Evolutionary conservation across 1,139 yeast genomes (phyloP).

Genomic region (Pneumocystis canis): DNA sequence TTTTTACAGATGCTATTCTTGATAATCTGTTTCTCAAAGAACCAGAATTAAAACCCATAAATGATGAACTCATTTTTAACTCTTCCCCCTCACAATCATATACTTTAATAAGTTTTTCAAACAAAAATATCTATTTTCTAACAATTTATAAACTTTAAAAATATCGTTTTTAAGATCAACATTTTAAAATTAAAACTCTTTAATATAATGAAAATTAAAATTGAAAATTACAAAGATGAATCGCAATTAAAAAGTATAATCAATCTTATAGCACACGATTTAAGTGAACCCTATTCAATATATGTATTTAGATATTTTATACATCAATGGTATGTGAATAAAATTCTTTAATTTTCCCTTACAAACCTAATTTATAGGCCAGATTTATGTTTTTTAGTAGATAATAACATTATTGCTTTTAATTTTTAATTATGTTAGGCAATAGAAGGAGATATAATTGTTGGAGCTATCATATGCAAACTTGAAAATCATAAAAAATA

Average conservation of each 20-base stretch:
- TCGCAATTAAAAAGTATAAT: constrained; percentile 17
- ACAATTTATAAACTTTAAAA: not conserved
- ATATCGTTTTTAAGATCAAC: not conserved
- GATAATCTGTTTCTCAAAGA: not conserved
- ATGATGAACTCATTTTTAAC: not conserved
- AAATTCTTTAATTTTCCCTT: not conserved
- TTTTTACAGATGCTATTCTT: not conserved
- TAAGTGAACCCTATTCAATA: constrained; percentile 60
- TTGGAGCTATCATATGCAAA: constrained; percentile 78
- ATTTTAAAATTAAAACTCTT: not conserved
- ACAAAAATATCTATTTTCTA: not conserved
- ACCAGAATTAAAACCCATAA: not conserved
- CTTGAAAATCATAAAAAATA: constrained; percentile 63
- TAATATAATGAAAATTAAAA: not conserved
- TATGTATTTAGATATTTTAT: constrained; percentile 58
- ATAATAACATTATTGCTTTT: constrained; percentile 14
- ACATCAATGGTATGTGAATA: constrained; percentile 35
- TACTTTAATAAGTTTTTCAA: not conserved
- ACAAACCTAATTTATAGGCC: constrained; percentile 24
- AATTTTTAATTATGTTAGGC: constrained; percentile 16
- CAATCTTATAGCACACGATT: constrained; percentile 37
- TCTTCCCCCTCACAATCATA: not conserved
- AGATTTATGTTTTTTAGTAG: constrained; percentile 34
- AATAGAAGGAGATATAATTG: constrained; percentile 23
- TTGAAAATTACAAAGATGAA: constrained; percentile 11